A percentile compares a stretch with the other conserved stretches of the same genome.
These are phyloP conservation scores for Orbilia ellipsospora DNA, from an alignment of 2,329 filamentous ascomycete species.

Conservation along the genomic window DNA sequence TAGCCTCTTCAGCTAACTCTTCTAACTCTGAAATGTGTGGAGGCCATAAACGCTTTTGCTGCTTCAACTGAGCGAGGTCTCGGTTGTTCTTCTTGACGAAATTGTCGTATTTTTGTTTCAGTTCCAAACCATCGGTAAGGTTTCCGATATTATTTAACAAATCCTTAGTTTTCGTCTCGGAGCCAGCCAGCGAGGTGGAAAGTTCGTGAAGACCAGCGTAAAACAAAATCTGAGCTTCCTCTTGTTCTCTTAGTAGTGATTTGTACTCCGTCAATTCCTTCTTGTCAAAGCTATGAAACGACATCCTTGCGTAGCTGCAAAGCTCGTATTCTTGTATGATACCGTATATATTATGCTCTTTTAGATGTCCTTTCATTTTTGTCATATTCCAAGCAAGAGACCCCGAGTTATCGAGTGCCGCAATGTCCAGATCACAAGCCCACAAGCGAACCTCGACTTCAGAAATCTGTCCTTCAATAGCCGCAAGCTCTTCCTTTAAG, in stretches of 20 bases:
- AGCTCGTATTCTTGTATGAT: conserved; percentile 12
- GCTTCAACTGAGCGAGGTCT: background rate
- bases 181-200: background rate
- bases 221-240: background rate
- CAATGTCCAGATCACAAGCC: background rate
- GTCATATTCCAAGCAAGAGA: conserved; percentile 7
- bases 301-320: conserved; percentile 3
- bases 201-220: background rate
- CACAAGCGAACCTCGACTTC: background rate
- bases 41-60: background rate
- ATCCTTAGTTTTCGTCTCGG: background rate
- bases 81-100: background rate
- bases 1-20: conserved; percentile 1
- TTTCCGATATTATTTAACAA: background rate
- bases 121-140: background rate
- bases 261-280: background rate
- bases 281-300: conserved; percentile 1
- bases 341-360: conserved; percentile 10
- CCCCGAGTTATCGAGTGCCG: background rate
- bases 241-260: background rate
- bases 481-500: conserved; percentile 1
- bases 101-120: background rate
- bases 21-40: conserved; percentile 5
- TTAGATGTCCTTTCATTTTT: background rate
- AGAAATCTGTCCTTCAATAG: background rate